A percentile compares a stretch with the other conserved stretches of the same genome.
phyloP scores from a whole-genome alignment of 768 basidiomycete genomes.

The Rhodocollybia butyracea region DNA sequence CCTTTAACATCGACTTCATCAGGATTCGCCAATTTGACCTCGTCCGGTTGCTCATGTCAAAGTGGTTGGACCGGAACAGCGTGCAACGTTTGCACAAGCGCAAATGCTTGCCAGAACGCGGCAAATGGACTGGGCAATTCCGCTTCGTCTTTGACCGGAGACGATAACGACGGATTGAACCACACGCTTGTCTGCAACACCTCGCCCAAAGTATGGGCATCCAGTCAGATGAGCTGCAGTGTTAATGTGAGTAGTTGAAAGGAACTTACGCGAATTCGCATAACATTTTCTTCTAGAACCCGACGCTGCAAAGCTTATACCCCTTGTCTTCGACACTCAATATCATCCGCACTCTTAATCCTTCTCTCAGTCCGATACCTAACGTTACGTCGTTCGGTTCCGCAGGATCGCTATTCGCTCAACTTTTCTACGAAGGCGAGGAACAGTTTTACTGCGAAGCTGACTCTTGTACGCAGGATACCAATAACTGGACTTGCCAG shows the following conservation, averaged over 20 bases:
- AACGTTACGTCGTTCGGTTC: slow-evolving; percentile 57
- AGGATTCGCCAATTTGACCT: slow-evolving; percentile 61
- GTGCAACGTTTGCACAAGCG: slow-evolving; percentile 75
- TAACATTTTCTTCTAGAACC: slow-evolving; percentile 52
- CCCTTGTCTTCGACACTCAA: slow-evolving; percentile 71
- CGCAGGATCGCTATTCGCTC: slow-evolving; percentile 54
- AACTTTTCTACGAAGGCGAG: slow-evolving; percentile 74
- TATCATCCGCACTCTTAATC: slow-evolving; percentile 73
- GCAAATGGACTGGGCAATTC: slow-evolving; percentile 29
- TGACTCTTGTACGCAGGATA: slow-evolving; percentile 62
- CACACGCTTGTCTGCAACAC: slow-evolving; percentile 73
- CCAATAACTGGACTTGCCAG: slow-evolving; percentile 66
- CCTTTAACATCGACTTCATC: slow-evolving; percentile 41
- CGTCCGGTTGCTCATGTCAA: slow-evolving; percentile 66
- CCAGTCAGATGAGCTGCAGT: slow-evolving; percentile 80
- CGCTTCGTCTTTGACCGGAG: slow-evolving; percentile 12
- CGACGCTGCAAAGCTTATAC: slow-evolving; percentile 75
- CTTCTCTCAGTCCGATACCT: slow-evolving; percentile 65
- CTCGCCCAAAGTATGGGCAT: slow-evolving; percentile 66
- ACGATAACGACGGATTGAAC: slow-evolving; percentile 40
- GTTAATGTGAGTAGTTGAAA: slow-evolving; percentile 57
- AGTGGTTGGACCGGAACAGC: slow-evolving; percentile 74
- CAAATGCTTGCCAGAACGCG: slow-evolving; percentile 67
- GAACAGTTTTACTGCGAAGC: slow-evolving; percentile 90
- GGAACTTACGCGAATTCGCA: background rate